These are phyloP conservation scores for Pelargonium cotyledonis DNA, from an alignment of 441 rosid species.

Conservation along the genomic window DNA sequence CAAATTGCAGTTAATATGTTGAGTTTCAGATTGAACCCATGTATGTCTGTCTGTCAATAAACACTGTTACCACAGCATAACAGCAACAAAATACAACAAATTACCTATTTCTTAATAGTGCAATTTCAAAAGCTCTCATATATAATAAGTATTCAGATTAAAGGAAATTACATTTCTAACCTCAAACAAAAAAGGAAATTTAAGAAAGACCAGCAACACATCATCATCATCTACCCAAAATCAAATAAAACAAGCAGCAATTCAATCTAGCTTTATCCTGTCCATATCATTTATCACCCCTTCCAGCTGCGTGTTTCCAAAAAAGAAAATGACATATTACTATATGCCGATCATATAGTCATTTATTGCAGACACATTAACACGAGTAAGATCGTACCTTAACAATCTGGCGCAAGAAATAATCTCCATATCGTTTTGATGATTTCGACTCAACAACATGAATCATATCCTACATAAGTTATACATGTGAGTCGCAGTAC, in stretches of 20 bases:
- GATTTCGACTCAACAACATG: slow-evolving; percentile 69
- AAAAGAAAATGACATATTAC: slow-evolving; percentile 6
- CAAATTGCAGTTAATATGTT: too few species aligned
- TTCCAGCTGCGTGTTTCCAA: slow-evolving; percentile 56
- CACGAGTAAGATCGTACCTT: slow-evolving; percentile 35
- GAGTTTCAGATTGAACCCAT: too few species aligned
- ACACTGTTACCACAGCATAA: too few species aligned
- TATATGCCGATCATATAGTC: not conserved
- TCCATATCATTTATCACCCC: slow-evolving; percentile 76
- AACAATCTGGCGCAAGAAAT: slow-evolving; percentile 64
- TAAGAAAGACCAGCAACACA: not conserved
- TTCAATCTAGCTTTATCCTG: slow-evolving; percentile 64
- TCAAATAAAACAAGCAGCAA: not conserved
- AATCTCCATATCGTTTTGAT: slow-evolving; percentile 63
- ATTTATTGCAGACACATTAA: not conserved
- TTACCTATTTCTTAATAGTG: too few species aligned
- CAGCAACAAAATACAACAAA: too few species aligned
- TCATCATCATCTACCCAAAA: slow-evolving; percentile 9
- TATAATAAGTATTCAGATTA: too few species aligned
- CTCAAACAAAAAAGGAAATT: too few species aligned
- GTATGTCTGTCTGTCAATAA: too few species aligned
- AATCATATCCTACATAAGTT: slow-evolving; percentile 63
- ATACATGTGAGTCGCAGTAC: too few species aligned
- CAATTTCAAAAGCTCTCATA: too few species aligned
- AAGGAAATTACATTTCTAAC: too few species aligned